Evolutionary conservation across 129 eudicot species (phyloP), one percentile per base, ranked within the genome.

Genomic region (Tagetes erecta): DNA sequence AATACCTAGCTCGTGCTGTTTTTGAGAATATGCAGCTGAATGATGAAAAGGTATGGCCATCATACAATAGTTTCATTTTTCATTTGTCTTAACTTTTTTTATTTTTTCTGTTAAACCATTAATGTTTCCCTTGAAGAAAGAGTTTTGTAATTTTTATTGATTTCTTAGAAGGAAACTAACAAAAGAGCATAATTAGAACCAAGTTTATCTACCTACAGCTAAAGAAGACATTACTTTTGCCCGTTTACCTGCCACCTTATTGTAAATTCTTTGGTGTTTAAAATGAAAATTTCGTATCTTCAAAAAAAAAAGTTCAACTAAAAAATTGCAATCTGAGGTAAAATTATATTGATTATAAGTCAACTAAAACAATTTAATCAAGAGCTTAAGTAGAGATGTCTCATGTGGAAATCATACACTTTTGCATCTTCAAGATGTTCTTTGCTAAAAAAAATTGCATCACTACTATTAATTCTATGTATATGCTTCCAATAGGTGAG

Each of bases 1-100:
- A 90, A 51, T 94, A 88, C 82, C 82, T 94, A 84, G 89, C 98
- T 35, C 85, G 75, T 64, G 85, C 86, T 27, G 89, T 91, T 77
- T 85, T 77, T 57, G 83, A 94, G 76, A 88, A 91, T 81, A 86
- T 94, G 98, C 86, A 88, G 59, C 86, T 94, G 69, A 88, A 77
- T 77, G 88, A 82, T 66, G 82, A 80, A 64, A 78, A 80, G 98
- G 98, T 94, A 35, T 34, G 39, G 14, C 13, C 6, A 9, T 33
- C 39, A 58, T 58, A 58, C 64, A 58, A 30, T 20, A 20, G 27
- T 33, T 31, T 34, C 33, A 27, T 31, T 7, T 8, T 47, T 1
- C 5, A 1, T 8, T 46, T 46, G 2, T 46, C 10, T 9, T 8
- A 8, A 10, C 11, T 47, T 55, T 2, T 55, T 49, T 6, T 49